These are phyloP conservation scores for Penicillium psychrofluorescens DNA, from an alignment of 495 filamentous ascomycete genomes.

Conservation along the genomic window DNA sequence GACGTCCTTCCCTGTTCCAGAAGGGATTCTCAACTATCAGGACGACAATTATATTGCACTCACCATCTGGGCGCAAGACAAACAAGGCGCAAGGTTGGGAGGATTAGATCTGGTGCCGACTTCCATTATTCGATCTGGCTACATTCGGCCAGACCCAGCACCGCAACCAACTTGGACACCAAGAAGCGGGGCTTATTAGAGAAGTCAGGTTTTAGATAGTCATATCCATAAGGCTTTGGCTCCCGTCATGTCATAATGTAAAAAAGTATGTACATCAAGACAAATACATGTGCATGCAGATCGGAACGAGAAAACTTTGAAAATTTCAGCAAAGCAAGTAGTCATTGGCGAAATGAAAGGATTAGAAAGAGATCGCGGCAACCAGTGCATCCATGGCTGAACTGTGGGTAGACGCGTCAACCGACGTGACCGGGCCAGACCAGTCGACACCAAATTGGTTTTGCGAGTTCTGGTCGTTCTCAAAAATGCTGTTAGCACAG, in stretches of 20 bases:
- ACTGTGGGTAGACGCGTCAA: constrained; percentile 53
- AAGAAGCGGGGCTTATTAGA: constrained; percentile 6
- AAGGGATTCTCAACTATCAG: constrained; percentile 56
- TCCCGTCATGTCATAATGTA: too few relatives aligned
- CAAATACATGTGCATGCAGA: background rate
- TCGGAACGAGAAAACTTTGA: background rate
- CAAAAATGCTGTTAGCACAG: constrained; percentile 64
- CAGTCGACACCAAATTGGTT: constrained; percentile 50
- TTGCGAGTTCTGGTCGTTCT: constrained; percentile 41
- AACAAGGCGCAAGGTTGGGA: background rate
- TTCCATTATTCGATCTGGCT: constrained; percentile 5
- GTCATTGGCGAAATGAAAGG: background rate
- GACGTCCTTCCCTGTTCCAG: constrained; percentile 50
- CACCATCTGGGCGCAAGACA: constrained; percentile 52
- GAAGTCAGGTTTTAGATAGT: background rate
- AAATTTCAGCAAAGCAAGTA: background rate
- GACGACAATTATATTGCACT: constrained; percentile 50
- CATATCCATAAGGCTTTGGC: too few relatives aligned
- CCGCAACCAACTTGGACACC: constrained; percentile 4
- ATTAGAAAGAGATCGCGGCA: constrained; percentile 45
- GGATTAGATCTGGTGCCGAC: constrained; percentile 4
- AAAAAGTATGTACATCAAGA: too few relatives aligned
- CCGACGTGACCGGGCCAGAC: constrained; percentile 45
- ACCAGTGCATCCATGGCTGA: constrained; percentile 64
- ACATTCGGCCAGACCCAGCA: constrained; percentile 1